Conservation (phyloP, 805 yeast genomes). For the Candida sonorensis region DNA sequence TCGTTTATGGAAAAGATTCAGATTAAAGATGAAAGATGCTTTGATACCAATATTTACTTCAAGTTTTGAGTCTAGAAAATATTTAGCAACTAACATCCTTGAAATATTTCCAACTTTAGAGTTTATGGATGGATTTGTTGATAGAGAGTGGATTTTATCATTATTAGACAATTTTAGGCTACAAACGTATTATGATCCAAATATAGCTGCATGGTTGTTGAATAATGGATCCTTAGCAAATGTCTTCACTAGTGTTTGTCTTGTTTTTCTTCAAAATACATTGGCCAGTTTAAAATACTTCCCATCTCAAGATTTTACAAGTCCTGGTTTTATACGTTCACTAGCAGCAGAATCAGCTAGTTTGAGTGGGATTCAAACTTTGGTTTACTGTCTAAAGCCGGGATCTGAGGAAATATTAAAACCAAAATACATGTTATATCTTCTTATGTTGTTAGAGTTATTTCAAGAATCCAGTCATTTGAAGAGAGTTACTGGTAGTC, state of each 20-base stretch:
- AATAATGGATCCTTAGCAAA: constrained; percentile 32
- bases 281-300: constrained; percentile 7
- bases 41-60: constrained; percentile 52
- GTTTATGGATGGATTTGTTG: constrained; percentile 36
- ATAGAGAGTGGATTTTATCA: constrained; percentile 42
- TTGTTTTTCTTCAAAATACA: constrained; percentile 5
- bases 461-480: constrained; percentile 56
- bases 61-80: constrained; percentile 37
- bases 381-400: constrained; percentile 20
- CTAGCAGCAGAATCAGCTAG: constrained; percentile 8
- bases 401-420: constrained; percentile 17
- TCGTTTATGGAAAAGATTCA: constrained; percentile 45
- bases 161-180: constrained; percentile 24
- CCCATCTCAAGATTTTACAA: constrained; percentile 1
- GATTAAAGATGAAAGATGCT: constrained; percentile 42
- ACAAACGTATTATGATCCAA: constrained; percentile 27
- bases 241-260: constrained; percentile 31
- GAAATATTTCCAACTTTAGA: constrained; percentile 47
- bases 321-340: constrained; percentile 11
- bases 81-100: constrained; percentile 46
- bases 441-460: constrained; percentile 40
- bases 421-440: constrained; percentile 26
- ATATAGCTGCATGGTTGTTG: constrained; percentile 33
- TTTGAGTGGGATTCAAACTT: constrained; percentile 15
- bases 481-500: constrained; percentile 58